phyloP scores from a whole-genome alignment of 2,329 filamentous ascomycete species.

The Dothideomycetidae sp. region DNA sequence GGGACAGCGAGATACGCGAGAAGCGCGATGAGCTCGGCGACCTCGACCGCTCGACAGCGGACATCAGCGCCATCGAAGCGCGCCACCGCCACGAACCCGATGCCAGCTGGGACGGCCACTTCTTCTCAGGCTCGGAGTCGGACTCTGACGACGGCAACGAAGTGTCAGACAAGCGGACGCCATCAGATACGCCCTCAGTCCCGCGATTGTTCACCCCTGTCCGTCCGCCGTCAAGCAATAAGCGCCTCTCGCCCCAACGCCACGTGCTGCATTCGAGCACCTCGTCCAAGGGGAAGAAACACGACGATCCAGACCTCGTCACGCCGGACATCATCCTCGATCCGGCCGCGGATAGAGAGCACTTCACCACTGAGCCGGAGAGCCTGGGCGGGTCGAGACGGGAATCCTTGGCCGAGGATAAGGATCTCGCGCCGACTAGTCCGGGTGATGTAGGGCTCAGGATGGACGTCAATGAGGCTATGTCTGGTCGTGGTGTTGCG shows the following conservation, averaged over 20 bases:
- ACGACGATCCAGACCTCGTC: not conserved
- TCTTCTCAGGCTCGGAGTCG: constrained; percentile 33
- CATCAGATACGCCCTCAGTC: no score
- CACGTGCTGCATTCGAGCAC: constrained; percentile 5
- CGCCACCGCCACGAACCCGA: constrained; percentile 25
- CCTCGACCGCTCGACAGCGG: constrained; percentile 19
- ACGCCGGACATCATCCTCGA: constrained; percentile 14
- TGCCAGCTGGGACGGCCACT: constrained; percentile 29
- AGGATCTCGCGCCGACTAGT: constrained; percentile 10
- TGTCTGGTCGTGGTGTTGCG: no score
- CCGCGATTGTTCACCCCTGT: no score
- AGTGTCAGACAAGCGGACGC: no score
- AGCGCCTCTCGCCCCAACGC: no score
- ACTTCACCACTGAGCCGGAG: constrained; percentile 8
- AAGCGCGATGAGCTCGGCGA: constrained; percentile 27
- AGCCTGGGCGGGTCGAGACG: constrained; percentile 9
- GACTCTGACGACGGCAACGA: constrained; percentile 32
- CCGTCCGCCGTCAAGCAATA: no score
- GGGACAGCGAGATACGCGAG: constrained; percentile 36
- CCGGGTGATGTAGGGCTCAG: constrained; percentile 18
- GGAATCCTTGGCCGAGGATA: no score
- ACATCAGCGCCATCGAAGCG: constrained; percentile 15
- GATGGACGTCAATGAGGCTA: constrained; percentile 20
- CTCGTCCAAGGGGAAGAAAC: constrained; percentile 3
- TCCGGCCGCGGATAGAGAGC: constrained; percentile 14